Evolutionary conservation across 495 filamentous ascomycete species (phyloP), one percentile per base, ranked within the genome.

Genomic region (Usnea hakonensis): DNA sequence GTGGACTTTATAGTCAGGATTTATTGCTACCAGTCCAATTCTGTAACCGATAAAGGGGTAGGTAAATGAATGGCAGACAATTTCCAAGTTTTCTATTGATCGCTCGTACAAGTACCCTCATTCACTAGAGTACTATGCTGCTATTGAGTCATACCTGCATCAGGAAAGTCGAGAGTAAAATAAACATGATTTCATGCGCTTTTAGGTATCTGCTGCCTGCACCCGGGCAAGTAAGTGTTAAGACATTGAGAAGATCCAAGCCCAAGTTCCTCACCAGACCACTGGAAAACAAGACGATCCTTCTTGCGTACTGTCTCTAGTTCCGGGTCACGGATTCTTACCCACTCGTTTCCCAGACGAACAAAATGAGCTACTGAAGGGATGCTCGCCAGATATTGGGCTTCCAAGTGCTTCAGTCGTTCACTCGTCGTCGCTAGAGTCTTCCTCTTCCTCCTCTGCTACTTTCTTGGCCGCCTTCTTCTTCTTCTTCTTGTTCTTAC

Each of bases 401-500:
- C 23, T 30, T 30, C 7, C 36, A 10, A 21, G 23, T 3, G 23
- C 19, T 36, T n/a, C 35, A 30, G 3, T 21, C 26, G 10, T 35
- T 75, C 80, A 85, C 73, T 87, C 84, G 8, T 86, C 81, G 44
- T 83, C 82, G 62, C 78, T 83, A 54, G 71, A 76, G 56, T 79
- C 79, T 13, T 78, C 77, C 21, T 82, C 80, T 44, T 78, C 81
- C 26, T 74, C 74, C 41, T 74, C 74, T 41, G 68, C 71, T 38
- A 77, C 77, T 77, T 87, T 86, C 83, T 89, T 89, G 62, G 86
- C 83, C 58, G 84, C 67, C 83, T 89, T 88, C 89, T 93, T 95
- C 83, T 94, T 94, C 78, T 93, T 90, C 79, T 92, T 95, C 72
- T 82, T 85, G 75, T 87, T 88, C 76, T 85, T 85, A 70, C 80